A percentile compares a stretch with the other conserved stretches of the same genome.
Evolutionary conservation across 2,329 filamentous ascomycete species (phyloP).

Genomic region (Aureobasidium subglaciale): DNA sequence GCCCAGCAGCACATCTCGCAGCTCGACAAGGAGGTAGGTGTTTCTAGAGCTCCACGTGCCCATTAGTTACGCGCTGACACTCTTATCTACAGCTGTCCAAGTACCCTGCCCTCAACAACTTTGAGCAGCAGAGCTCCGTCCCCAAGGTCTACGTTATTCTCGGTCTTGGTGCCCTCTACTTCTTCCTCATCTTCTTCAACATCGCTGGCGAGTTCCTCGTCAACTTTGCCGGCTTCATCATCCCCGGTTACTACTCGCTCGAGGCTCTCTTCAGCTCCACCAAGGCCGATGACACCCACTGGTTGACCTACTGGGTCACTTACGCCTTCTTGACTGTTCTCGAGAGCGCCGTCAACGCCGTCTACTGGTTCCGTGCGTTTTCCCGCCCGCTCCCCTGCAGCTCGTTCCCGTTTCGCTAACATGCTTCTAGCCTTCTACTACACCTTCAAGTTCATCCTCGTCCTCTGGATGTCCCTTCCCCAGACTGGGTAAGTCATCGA

Average conservation of each 20-base stretch:
- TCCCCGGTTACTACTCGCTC: constrained; percentile 80
- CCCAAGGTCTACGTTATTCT: constrained; percentile 81
- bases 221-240: constrained; percentile 75
- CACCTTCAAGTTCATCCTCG: constrained; percentile 97
- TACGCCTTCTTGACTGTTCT: constrained; percentile 75
- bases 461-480: constrained; percentile 96
- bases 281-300: constrained; percentile 76
- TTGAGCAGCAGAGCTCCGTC: constrained; percentile 75
- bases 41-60: constrained; percentile 8
- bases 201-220: constrained; percentile 81
- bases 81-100: constrained; percentile 62
- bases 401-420: constrained; percentile 18
- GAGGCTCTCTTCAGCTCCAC: constrained; percentile 63
- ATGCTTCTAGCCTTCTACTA: constrained; percentile 75
- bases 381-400: constrained; percentile 3
- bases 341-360: constrained; percentile 75
- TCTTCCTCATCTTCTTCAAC: constrained; percentile 90
- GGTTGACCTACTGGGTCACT: constrained; percentile 78
- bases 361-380: constrained; percentile 72
- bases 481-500: constrained; percentile 74
- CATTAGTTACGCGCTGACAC: constrained; percentile 16
- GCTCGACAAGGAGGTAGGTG: constrained; percentile 77
- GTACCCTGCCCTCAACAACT: constrained; percentile 74
- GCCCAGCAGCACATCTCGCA: constrained; percentile 68
- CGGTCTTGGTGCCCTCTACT: constrained; percentile 70